phyloP scores from a whole-genome alignment of 2,329 filamentous ascomycete genomes.

The Orbilia javanica region DNA sequence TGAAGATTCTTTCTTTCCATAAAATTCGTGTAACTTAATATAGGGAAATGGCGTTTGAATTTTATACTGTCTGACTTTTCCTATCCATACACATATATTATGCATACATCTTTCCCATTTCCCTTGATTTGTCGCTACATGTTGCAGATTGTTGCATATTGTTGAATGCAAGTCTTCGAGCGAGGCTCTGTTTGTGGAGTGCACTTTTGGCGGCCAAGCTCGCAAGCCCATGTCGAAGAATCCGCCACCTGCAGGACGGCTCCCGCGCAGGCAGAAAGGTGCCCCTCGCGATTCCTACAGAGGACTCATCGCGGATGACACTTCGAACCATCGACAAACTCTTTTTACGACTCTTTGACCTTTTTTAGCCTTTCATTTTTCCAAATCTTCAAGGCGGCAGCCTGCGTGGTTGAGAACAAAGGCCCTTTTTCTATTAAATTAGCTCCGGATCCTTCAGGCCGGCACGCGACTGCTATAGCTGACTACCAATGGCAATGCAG shows the following conservation, averaged over 20 bases:
- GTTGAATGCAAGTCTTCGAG: slow-evolving; percentile 1
- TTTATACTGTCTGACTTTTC: neutral
- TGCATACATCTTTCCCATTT: neutral
- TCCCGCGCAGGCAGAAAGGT: slow-evolving; percentile 37
- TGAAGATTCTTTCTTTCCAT: neutral
- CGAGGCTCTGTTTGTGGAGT: slow-evolving; percentile 24
- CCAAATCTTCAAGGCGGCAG: slow-evolving; percentile 34
- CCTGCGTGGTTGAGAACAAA: slow-evolving; percentile 8
- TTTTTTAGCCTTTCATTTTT: too few species aligned
- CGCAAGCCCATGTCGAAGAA: slow-evolving; percentile 24
- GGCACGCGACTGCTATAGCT: slow-evolving; percentile 25
- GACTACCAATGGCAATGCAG: slow-evolving; percentile 17
- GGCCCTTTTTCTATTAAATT: slow-evolving; percentile 5
- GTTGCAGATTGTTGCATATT: slow-evolving; percentile 4
- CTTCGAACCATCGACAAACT: neutral
- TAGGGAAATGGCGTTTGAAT: slow-evolving; percentile 20
- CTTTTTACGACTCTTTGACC: neutral
- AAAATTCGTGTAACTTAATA: slow-evolving; percentile 23
- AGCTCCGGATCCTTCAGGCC: slow-evolving; percentile 44
- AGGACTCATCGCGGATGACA: slow-evolving; percentile 30
- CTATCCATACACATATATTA: neutral
- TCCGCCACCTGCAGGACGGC: slow-evolving; percentile 31
- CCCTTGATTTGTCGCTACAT: neutral
- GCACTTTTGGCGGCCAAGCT: slow-evolving; percentile 50
- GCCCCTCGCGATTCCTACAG: neutral